Conservation (phyloP, 2,329 filamentous ascomycete genomes). For the Colletotrichum camelliae region DNA sequence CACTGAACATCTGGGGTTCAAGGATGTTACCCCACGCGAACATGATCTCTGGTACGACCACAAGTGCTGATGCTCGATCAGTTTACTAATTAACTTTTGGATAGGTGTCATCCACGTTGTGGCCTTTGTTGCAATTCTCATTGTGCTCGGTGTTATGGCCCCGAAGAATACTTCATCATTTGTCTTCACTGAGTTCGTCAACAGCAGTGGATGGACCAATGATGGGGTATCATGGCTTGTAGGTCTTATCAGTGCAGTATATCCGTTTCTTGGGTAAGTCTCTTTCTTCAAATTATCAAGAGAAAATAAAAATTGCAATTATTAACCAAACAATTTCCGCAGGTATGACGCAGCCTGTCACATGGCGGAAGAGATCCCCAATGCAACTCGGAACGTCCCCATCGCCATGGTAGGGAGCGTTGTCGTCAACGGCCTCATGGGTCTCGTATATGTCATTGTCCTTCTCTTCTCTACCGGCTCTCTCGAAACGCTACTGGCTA, state of each 20-base stretch:
- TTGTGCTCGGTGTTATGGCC: slow-evolving; percentile 33
- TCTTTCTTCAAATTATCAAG: too few relatives aligned
- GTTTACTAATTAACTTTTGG: background rate
- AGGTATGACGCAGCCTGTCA: slow-evolving; percentile 39
- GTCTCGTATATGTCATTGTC: slow-evolving; percentile 44
- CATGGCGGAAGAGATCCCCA: slow-evolving; percentile 37
- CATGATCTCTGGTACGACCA: slow-evolving; percentile 16
- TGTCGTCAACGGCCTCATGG: slow-evolving; percentile 48
- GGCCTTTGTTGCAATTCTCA: slow-evolving; percentile 30
- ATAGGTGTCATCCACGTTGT: slow-evolving; percentile 30
- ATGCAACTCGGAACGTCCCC: slow-evolving; percentile 35
- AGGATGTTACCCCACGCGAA: slow-evolving; percentile 42
- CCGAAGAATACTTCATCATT: slow-evolving; percentile 31
- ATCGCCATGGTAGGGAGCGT: slow-evolving; percentile 38
- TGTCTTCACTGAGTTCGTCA: slow-evolving; percentile 35
- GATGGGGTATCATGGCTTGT: slow-evolving; percentile 37
- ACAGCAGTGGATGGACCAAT: slow-evolving; percentile 34
- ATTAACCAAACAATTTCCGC: background rate
- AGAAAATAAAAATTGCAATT: too few relatives aligned
- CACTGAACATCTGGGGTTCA: slow-evolving; percentile 46
- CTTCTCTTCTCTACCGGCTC: slow-evolving; percentile 48
- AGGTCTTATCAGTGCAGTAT: slow-evolving; percentile 33
- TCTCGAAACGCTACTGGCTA: slow-evolving; percentile 40
- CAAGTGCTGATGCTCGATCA: background rate
- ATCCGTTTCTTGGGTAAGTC: slow-evolving; percentile 36